Percentiles rank a stretch among this genome's conserved stretches.
These are phyloP conservation scores for Medicago truncatula DNA, from an alignment of 306 rosid genomes.

Conservation along the genomic window MtrunA17r5.0-ANR NC_053048.1:37220501-37221000, in stretches of 20 bases:
- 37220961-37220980: too few species aligned
- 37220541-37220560: constrained; percentile 30
- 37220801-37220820: constrained; percentile 45
- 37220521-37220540: background rate
- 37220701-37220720: constrained; percentile 96
- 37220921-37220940: background rate
- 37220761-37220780: constrained; percentile 89
- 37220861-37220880: constrained; percentile 15
- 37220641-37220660: constrained; percentile 77
- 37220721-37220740: constrained; percentile 92
- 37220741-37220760: constrained; percentile 86
- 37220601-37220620: constrained; percentile 85
- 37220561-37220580: constrained; percentile 92
- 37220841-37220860: background rate
- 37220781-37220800: constrained; percentile 57
- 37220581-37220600: constrained; percentile 73
- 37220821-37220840: constrained; percentile 37
- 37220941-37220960: background rate
- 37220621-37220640: constrained; percentile 86
- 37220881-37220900: constrained; percentile 21
- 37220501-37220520: background rate
- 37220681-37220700: constrained; percentile 95
- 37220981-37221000: background rate
- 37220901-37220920: background rate
- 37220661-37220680: constrained; percentile 81